These are phyloP conservation scores for Xylaria grammica DNA, from an alignment of 495 filamentous ascomycete genomes.

Conservation along the genomic window DNA sequence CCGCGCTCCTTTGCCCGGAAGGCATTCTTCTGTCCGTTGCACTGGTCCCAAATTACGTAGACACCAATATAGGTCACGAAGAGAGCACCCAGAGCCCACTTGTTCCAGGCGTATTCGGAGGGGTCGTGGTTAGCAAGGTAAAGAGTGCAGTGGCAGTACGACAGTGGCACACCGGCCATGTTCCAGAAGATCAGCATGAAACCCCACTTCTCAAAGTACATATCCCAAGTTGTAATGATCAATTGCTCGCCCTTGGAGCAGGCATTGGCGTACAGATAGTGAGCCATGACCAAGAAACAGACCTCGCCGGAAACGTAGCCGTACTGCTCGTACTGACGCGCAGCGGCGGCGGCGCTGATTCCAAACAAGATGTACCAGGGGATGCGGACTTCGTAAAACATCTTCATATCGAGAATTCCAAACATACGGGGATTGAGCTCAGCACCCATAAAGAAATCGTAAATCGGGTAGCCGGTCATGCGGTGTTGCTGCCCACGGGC, in stretches of 20 bases:
- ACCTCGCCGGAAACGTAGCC: slow-evolving; percentile 93
- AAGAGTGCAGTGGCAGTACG: slow-evolving; percentile 95
- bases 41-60: slow-evolving; percentile 92
- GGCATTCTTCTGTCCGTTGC: slow-evolving; percentile 93
- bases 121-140: slow-evolving; percentile 91
- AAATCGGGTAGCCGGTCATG: slow-evolving; percentile 90
- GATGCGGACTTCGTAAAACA: slow-evolving; percentile 98
- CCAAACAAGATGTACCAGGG: slow-evolving; percentile 96
- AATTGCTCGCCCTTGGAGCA: slow-evolving; percentile 96
- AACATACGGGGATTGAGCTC: slow-evolving; percentile 97
- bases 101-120: slow-evolving; percentile 79
- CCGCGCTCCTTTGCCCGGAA: slow-evolving; percentile 86
- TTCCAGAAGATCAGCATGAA: slow-evolving; percentile 99
- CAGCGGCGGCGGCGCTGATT: slow-evolving; percentile 75
- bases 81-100: slow-evolving; percentile 66
- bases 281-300: slow-evolving; percentile 86
- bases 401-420: slow-evolving; percentile 94
- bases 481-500: slow-evolving; percentile 81
- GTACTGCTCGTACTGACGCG: slow-evolving; percentile 85
- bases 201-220: slow-evolving; percentile 99
- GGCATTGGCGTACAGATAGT: slow-evolving; percentile 95
- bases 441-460: slow-evolving; percentile 99
- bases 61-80: slow-evolving; percentile 78
- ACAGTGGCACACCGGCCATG: slow-evolving; percentile 90
- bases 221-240: slow-evolving; percentile 95